These are phyloP conservation scores for Debaryomyces singareniensis DNA, from an alignment of 1,139 yeast species.

Conservation along the genomic window DNA sequence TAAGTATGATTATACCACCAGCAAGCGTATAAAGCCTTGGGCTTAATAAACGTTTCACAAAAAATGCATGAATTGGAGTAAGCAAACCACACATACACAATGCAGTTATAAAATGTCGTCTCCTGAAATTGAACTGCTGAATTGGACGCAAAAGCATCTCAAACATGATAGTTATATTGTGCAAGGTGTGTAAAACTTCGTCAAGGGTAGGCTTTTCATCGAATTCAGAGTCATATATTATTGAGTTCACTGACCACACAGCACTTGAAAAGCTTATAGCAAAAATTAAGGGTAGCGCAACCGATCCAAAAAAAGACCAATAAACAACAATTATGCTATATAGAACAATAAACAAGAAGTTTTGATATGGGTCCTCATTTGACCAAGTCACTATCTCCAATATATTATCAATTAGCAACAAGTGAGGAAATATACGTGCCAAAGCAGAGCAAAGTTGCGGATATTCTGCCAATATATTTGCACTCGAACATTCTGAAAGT, in stretches of 20 bases:
- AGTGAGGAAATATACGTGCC: slow-evolving; percentile 42
- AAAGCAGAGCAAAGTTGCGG: slow-evolving; percentile 44
- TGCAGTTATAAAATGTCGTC: slow-evolving; percentile 24
- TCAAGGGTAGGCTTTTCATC: slow-evolving; percentile 52
- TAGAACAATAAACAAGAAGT: slow-evolving; percentile 35
- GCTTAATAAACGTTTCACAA: slow-evolving; percentile 29
- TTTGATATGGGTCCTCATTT: slow-evolving; percentile 44
- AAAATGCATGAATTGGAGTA: slow-evolving; percentile 43
- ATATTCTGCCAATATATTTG: slow-evolving; percentile 30
- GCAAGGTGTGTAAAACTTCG: slow-evolving; percentile 46
- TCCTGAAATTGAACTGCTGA: slow-evolving; percentile 22
- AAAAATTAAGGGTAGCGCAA: slow-evolving; percentile 33
- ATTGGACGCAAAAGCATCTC: slow-evolving; percentile 41
- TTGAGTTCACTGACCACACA: slow-evolving; percentile 43
- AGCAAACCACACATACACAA: slow-evolving; percentile 25
- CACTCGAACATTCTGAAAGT: slow-evolving; percentile 21
- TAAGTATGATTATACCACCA: slow-evolving; percentile 33
- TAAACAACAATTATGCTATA: slow-evolving; percentile 38
- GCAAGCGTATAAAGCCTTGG: slow-evolving; percentile 32
- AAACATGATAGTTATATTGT: slow-evolving; percentile 42
- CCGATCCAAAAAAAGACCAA: slow-evolving; percentile 33
- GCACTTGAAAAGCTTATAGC: slow-evolving; percentile 30
- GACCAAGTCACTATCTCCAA: slow-evolving; percentile 52
- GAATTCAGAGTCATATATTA: slow-evolving; percentile 34
- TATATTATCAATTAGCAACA: slow-evolving; percentile 37